Evolutionary conservation across 345 rosid genomes (phyloP), one percentile per base, ranked within the genome.

Genomic region (Eucalyptus regnans): DNA sequence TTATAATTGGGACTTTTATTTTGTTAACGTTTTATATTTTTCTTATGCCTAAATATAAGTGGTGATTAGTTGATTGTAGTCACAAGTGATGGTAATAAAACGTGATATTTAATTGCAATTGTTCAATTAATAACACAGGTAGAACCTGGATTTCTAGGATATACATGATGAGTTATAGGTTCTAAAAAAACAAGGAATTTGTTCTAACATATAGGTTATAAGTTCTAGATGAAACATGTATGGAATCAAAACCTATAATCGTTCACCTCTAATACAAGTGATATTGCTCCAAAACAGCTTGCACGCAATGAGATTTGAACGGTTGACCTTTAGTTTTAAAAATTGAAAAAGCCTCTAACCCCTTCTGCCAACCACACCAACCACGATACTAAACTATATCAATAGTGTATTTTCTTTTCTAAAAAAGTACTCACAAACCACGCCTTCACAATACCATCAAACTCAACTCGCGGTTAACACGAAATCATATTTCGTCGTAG

Each of bases 161-260:
- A 7, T 52, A 1, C 58, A 52, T 0, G 9, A 52, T 52, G 23
- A 1, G 58, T 52, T 52, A 0, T 52, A 52, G 23, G 1, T 52
- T 52, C 1, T 1, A 7, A 7, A 52, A 52, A 52, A 3, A 52
- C 1, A 18, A 52, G 9, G 4, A 52, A 52, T 1, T 52, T 52
- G 9, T 52, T 52, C 0, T 2, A 18, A 52, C 0, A 18, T 0
- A 18, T 52, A 18, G 0, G 2, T 52, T 18, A 0, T 52, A 52
- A 52, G 23, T 52, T 52, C 4, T 52, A 52, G 9, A 52, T 52
- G 23, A 52, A 52, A 52, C 0, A 0, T 52, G 0, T 18, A 52
- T 18, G 9, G 4, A 18, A 18, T 18, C 20, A 52, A 18, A 52
- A 0, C 23, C 8, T 18, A 7, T 18, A 52, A 52, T 52, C 23